A percentile compares a stretch with the other conserved stretches of the same genome.
Conservation (phyloP, 345 rosid species). For the Adansonia digitata region DNA sequence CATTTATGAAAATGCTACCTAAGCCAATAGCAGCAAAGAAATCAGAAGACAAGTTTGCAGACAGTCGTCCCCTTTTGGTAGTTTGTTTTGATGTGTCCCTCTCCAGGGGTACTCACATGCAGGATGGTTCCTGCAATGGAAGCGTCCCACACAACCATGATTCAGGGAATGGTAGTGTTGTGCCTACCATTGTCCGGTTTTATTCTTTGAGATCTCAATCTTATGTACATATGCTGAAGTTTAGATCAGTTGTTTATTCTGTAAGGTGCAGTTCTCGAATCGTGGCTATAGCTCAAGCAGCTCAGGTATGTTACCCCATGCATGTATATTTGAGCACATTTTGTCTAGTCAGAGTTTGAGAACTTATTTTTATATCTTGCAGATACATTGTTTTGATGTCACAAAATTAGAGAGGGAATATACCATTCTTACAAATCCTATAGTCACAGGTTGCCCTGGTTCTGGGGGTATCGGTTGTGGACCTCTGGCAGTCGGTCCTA, state of each 20-base stretch:
- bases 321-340: neutral
- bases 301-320: conserved; percentile 54
- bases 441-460: conserved; percentile 36
- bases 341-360: conserved; percentile 3
- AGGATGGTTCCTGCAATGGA: conserved; percentile 42
- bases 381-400: conserved; percentile 83
- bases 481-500: conserved; percentile 89
- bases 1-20: conserved; percentile 79
- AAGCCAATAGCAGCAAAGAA: conserved; percentile 40
- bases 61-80: conserved; percentile 66
- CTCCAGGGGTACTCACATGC: conserved; percentile 36
- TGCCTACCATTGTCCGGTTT: conserved; percentile 55
- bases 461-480: conserved; percentile 77
- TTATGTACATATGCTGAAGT: conserved; percentile 63
- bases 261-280: conserved; percentile 88
- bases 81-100: conserved; percentile 54
- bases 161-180: conserved; percentile 30
- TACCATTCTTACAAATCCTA: conserved; percentile 64
- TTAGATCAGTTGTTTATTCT: conserved; percentile 67
- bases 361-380: conserved; percentile 26
- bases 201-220: conserved; percentile 82
- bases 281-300: conserved; percentile 71
- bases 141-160: conserved; percentile 35
- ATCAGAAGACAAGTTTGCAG: conserved; percentile 44
- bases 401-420: conserved; percentile 55